Conservation (phyloP, 179 eudicot genomes). For the Beta lomatogona region DNA sequence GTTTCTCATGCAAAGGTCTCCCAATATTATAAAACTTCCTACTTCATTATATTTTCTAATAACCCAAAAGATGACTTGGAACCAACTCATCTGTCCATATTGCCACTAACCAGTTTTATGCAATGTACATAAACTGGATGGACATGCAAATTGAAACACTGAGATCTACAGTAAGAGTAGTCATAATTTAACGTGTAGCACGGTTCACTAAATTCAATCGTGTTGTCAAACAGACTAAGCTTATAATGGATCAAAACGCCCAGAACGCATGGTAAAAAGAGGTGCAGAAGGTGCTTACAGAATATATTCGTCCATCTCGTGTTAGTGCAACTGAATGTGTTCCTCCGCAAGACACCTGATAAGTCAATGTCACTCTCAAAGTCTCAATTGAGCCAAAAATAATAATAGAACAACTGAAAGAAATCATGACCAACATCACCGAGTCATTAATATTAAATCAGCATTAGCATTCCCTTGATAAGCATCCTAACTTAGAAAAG, state of each 20-base stretch:
- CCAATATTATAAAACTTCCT: neutral
- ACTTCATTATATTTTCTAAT: neutral
- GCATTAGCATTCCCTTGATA: slow-evolving; percentile 6
- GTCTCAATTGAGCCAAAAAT: neutral
- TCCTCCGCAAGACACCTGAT: slow-evolving; percentile 95
- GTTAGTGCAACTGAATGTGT: slow-evolving; percentile 97
- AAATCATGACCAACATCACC: neutral
- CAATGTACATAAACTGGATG: neutral
- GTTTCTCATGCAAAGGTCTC: neutral
- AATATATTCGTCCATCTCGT: slow-evolving; percentile 83
- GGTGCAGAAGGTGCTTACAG: slow-evolving; percentile 49
- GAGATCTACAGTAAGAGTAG: neutral
- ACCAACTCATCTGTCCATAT: neutral
- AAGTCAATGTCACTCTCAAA: neutral
- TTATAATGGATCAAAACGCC: neutral
- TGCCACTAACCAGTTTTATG: neutral
- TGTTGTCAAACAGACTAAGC: neutral
- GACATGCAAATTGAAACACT: neutral
- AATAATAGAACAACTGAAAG: neutral
- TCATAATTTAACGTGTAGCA: neutral
- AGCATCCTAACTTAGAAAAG: neutral
- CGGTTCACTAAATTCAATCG: neutral
- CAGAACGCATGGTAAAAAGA: neutral
- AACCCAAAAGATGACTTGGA: neutral
- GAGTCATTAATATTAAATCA: neutral